Evolutionary conservation across 2,329 filamentous ascomycete genomes (phyloP).

Genomic region (Gremmenia infestans): DNA sequence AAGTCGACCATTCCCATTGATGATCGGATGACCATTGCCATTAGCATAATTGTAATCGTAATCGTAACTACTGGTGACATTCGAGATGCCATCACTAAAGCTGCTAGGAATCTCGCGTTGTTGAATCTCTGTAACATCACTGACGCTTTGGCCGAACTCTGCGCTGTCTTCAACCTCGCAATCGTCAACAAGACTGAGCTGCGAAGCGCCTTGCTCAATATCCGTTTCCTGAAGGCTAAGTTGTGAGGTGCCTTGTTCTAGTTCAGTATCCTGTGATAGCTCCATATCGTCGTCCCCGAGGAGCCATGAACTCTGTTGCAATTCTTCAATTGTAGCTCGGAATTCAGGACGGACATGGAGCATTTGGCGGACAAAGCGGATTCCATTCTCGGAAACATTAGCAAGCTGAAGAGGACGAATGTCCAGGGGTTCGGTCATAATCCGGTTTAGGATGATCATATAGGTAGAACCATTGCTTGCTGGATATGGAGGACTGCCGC

Average conservation of each 20-base stretch:
- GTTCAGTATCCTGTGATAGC: slow-evolving; percentile 17
- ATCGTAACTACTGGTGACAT: slow-evolving; percentile 10
- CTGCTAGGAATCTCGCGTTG: slow-evolving; percentile 26
- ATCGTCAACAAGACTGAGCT: slow-evolving; percentile 24
- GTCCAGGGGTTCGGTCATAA: slow-evolving; percentile 75
- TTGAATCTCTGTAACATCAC: slow-evolving; percentile 22
- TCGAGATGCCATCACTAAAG: slow-evolving; percentile 17
- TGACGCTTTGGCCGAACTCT: slow-evolving; percentile 16
- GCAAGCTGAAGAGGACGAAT: slow-evolving; percentile 54
- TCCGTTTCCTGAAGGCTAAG: slow-evolving; percentile 23
- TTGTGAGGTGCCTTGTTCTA: slow-evolving; percentile 29
- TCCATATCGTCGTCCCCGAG: slow-evolving; percentile 17
- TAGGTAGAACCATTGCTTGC: slow-evolving; percentile 72
- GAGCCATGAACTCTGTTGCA: slow-evolving; percentile 75
- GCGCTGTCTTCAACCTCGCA: slow-evolving; percentile 16
- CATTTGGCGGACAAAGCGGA: slow-evolving; percentile 74
- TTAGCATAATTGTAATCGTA: slow-evolving; percentile 9
- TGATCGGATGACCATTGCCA: not conserved
- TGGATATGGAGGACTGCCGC: slow-evolving; percentile 72
- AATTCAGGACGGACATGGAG: slow-evolving; percentile 72
- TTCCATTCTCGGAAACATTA: slow-evolving; percentile 59
- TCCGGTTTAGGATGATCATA: slow-evolving; percentile 73
- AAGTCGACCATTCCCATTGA: slow-evolving; percentile 18
- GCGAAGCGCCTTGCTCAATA: slow-evolving; percentile 27
- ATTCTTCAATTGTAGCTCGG: slow-evolving; percentile 68